Percentiles rank a stretch among this genome's conserved stretches.
These are phyloP conservation scores for Erodium trifolium DNA, from an alignment of 441 rosid species.

Conservation along the genomic window DNA sequence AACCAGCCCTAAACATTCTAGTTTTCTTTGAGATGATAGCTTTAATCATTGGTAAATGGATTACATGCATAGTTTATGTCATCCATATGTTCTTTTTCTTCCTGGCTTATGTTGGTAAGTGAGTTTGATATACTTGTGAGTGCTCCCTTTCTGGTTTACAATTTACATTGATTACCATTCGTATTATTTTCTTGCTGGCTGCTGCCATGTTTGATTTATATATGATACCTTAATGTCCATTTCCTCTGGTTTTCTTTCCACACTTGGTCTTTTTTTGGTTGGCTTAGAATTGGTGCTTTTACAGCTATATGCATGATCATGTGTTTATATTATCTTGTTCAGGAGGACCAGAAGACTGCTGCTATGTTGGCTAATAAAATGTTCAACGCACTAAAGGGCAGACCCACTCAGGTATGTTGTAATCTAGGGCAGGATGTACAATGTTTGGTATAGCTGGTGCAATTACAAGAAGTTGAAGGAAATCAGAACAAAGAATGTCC, in stretches of 20 bases:
- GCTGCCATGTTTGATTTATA: not conserved
- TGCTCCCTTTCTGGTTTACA: not conserved
- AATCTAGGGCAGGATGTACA: slow-evolving; percentile 9
- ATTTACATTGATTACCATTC: not conserved
- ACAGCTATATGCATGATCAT: not conserved
- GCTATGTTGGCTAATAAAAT: slow-evolving; percentile 62
- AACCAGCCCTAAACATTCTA: slow-evolving; percentile 2
- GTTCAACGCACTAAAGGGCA: slow-evolving; percentile 81
- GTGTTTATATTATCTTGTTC: slow-evolving; percentile 17
- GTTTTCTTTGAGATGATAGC: not conserved
- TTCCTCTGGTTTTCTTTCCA: not conserved
- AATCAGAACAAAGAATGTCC: not conserved
- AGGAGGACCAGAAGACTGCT: slow-evolving; percentile 88
- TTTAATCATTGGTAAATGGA: not conserved
- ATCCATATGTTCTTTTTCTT: not conserved
- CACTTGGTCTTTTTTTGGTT: not conserved
- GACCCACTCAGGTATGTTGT: slow-evolving; percentile 77
- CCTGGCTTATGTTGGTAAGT: not conserved
- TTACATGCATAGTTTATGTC: not conserved
- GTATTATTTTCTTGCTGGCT: not conserved
- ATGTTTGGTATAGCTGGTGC: not conserved
- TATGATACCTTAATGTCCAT: not conserved
- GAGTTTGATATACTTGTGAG: slow-evolving; percentile 2
- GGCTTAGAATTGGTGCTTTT: not conserved
- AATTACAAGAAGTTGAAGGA: slow-evolving; percentile 1